Base-by-base conservation (phyloP, 2,329 filamentous ascomycete genomes). In the Colletotrichum eremochloae region DNA sequence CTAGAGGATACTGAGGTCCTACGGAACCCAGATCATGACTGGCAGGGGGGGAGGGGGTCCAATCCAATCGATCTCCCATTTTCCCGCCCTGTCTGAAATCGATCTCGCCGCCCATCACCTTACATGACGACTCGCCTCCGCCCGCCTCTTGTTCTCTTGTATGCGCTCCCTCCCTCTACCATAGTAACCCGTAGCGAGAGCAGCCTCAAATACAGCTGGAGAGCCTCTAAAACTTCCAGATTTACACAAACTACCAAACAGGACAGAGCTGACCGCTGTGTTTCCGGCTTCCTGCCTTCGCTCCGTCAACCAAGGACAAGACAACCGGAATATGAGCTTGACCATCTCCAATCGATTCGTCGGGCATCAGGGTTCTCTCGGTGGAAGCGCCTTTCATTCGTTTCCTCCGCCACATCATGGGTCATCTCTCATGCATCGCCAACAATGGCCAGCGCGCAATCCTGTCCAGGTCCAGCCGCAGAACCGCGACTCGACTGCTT, bases 271-370 rank as follows among this genome's bases (percentile, higher is more conserved):
- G 48, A 53, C 15, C 62, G 46, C 29, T 15, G 33, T 38, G 60
- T 52, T 48, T 36, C 60, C 36, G 48, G 62, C 50, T 55, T 29
- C 48, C n/a, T 40, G 62, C 48, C n/a, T 18, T 55, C 5, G 5
- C 31, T 33, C 18, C 38, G 36, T 31, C 31, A 63, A 55, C 62
- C 48, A 31, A 33, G 20, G 63, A 15, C 58, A 53, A 53, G 55
- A 68, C 52, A 38, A 38, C 64, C 60, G 24, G 48, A 67, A 68
- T n/a, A 72, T 72, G 69, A 72, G 69, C 69, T 40, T 72, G 69
- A 68, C 66, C 36, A 48, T 72, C 65, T 72, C 65, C 36, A 72
- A 72, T 63, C 58, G 53, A 64, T 60, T 68, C 40, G 48, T 60
- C 48, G 58, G 58, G 53, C 69, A 72, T 68, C 69, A 72, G 58